Percentiles rank a stretch among this genome's conserved stretches.
These are phyloP conservation scores for Phtheirospermum japonicum DNA, from an alignment of 257 asterid genomes.

Conservation along the genomic window DNA sequence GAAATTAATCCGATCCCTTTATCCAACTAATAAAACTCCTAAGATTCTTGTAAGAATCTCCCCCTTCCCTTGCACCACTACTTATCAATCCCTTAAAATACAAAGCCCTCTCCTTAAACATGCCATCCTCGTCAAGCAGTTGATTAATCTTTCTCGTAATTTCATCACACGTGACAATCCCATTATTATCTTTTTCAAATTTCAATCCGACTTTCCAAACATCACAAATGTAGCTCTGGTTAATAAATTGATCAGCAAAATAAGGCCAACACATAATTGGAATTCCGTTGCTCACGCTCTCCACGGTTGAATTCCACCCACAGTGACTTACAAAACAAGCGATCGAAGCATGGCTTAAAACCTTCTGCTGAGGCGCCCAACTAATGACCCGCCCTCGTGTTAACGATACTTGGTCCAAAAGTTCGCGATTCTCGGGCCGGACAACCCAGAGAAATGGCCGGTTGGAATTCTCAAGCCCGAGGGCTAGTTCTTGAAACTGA, in stretches of 20 bases:
- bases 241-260: slow-evolving; percentile 55
- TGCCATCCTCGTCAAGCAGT: slow-evolving; percentile 26
- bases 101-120: slow-evolving; percentile 40
- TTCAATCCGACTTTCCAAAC: slow-evolving; percentile 54
- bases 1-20: slow-evolving; percentile 5
- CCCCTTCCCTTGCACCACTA: slow-evolving; percentile 36
- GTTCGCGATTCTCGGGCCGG: slow-evolving; percentile 7
- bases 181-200: slow-evolving; percentile 26
- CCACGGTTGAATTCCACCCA: slow-evolving; percentile 71
- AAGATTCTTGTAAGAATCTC: slow-evolving; percentile 40
- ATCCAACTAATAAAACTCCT: slow-evolving; percentile 42
- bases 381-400: slow-evolving; percentile 33
- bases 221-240: slow-evolving; percentile 56
- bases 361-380: slow-evolving; percentile 59
- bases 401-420: slow-evolving; percentile 28
- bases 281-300: slow-evolving; percentile 48
- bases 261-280: slow-evolving; percentile 59
- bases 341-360: slow-evolving; percentile 50
- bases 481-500: slow-evolving; percentile 37
- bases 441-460: slow-evolving; percentile 59
- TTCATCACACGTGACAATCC: slow-evolving; percentile 30
- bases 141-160: slow-evolving; percentile 37
- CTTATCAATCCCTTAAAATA: slow-evolving; percentile 29
- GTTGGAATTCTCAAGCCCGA: slow-evolving; percentile 42
- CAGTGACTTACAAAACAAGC: slow-evolving; percentile 70